Evolutionary conservation across 257 asterid genomes (phyloP).

Genomic region (Vinca minor): DNA sequence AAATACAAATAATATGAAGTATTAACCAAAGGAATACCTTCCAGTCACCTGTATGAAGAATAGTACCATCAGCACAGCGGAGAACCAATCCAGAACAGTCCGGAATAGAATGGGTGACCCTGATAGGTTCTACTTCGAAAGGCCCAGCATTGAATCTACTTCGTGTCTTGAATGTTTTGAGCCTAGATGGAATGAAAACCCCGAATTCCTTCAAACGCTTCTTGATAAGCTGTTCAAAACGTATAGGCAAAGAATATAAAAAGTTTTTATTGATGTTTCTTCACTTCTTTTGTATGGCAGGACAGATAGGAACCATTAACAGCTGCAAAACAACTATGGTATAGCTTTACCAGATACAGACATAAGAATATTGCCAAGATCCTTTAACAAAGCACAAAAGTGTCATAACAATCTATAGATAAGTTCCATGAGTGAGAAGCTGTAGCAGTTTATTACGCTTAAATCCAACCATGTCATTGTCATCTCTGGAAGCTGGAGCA

Average conservation of each 20-base stretch:
- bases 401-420: not conserved
- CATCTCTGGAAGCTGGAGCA: not conserved
- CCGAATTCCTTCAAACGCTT: slow-evolving; percentile 97
- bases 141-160: slow-evolving; percentile 92
- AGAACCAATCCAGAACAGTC: slow-evolving; percentile 98
- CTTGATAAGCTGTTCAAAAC: slow-evolving; percentile 68
- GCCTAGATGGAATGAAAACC: slow-evolving; percentile 86
- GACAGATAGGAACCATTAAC: not conserved
- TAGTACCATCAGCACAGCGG: slow-evolving; percentile 95
- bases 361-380: not conserved
- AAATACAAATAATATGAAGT: slow-evolving; percentile 7
- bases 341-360: not conserved
- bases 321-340: not conserved
- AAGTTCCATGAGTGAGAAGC: not conserved
- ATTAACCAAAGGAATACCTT: slow-evolving; percentile 48
- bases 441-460: not conserved
- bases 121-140: slow-evolving; percentile 91
- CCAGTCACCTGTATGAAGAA: slow-evolving; percentile 99
- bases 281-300: not conserved
- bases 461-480: not conserved
- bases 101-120: slow-evolving; percentile 96
- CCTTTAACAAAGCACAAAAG: not conserved
- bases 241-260: not conserved
- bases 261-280: not conserved
- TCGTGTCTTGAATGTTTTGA: slow-evolving; percentile 68